Evolutionary conservation across 1,284 basidiomycete species (phyloP), one percentile per base, ranked within the genome.

Genomic region (Rhizoctonia solani): DNA sequence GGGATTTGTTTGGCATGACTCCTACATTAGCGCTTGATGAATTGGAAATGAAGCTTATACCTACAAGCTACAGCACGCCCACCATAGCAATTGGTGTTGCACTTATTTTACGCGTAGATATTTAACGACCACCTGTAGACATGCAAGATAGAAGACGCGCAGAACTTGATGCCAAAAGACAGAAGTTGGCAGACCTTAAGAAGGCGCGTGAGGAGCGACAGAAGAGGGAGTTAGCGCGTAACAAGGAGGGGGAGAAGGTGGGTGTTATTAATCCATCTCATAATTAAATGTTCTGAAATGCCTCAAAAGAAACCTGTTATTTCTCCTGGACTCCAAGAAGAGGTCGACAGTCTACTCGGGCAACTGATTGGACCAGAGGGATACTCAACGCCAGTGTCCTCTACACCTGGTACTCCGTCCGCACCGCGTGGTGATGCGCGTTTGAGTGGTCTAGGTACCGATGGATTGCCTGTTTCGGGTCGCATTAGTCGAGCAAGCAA

Each of bases 141-240:
- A 76, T 76, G 74, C 75, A 75, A 21, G 81, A 81, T 66, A 75
- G 78, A 67, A 82, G 88, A 42, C 78, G 87, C 73, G 84, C 88
- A 73, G 95, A 98, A 79, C 92, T 98, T 70, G 93, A 95, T 78
- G 92, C 89, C 44, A 99, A 98, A 79, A 83, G 89, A 69, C 86
- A 87, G 5, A 95, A 94, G 77, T 87, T 98, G 46, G 92, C 87
- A 53, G 92, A 95, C 71, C 82, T 95, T 30, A 83, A 89, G 69
- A 85, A 87, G 74, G 88, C 86, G 42, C 79, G 92, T 44, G 85
- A 85, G 53, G 86, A 89, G 69, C 56, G 70, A 52, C 55, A 69
- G 66, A 86, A 87, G 49, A 80, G 78, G 32, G 85, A 88, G 66
- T 79, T 83, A 72, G 80, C 83, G 66, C 75, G 66, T 34, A 34